Percentiles rank a stretch among this genome's conserved stretches.
Evolutionary conservation across 148 eudicot genomes (phyloP).

Genomic region (Limonium bicolor): DNA sequence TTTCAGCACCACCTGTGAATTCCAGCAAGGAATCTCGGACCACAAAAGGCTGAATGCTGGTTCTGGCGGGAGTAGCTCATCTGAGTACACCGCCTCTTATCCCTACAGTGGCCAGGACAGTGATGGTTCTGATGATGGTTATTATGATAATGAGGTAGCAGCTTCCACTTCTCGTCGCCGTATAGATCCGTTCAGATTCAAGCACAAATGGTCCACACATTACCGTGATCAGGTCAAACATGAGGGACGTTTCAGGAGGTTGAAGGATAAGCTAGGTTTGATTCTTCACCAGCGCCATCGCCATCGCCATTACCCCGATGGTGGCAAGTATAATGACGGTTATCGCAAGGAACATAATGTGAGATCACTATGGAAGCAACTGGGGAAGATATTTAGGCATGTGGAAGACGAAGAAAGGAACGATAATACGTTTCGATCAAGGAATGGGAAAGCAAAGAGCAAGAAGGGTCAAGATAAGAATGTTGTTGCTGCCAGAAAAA

Average conservation of each 20-base stretch:
- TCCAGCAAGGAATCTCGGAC: too few relatives aligned
- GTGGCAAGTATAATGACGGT: conserved; percentile 8
- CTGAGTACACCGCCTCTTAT: too few relatives aligned
- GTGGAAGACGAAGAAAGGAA: not conserved
- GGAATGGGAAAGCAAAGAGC: not conserved
- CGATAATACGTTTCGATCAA: too few relatives aligned
- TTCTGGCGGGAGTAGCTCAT: too few relatives aligned
- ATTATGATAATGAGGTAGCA: too few relatives aligned
- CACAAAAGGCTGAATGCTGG: too few relatives aligned
- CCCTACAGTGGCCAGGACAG: too few relatives aligned
- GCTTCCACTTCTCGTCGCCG: too few relatives aligned
- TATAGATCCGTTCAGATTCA: too few relatives aligned
- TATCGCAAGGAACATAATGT: too few relatives aligned
- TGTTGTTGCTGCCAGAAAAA: conserved; percentile 9
- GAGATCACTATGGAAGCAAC: conserved; percentile 17
- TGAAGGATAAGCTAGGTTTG: conserved; percentile 44
- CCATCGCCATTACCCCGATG: conserved; percentile 49
- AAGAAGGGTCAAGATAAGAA: conserved; percentile 15
- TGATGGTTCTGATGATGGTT: too few relatives aligned
- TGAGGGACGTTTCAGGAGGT: conserved; percentile 24
- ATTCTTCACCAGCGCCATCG: conserved; percentile 68
- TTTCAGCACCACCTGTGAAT: too few relatives aligned
- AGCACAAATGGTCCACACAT: not conserved
- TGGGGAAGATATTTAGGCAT: conserved; percentile 17
- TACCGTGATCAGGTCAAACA: conserved; percentile 4